Evolutionary conservation across 2,329 filamentous ascomycete genomes (phyloP).

Genomic region (Diaporthe citrichinensis): DNA sequence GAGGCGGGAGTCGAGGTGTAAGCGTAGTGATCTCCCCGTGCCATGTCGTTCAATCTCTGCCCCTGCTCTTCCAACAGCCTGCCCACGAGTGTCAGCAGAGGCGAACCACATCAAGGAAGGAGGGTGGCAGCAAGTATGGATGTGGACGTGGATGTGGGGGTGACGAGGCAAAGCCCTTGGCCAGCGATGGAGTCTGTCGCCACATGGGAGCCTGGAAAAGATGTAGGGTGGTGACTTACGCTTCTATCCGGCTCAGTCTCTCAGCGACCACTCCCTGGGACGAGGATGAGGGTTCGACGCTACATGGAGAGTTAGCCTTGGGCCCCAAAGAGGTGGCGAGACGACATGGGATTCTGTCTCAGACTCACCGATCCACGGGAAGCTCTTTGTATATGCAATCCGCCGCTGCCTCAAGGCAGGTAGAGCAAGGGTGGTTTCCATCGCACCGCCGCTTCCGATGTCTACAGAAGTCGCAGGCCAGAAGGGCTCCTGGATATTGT

Average conservation of each 20-base stretch:
- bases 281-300: constrained; percentile 50
- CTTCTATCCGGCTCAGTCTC: constrained; percentile 55
- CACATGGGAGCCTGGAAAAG: constrained; percentile 43
- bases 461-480: constrained; percentile 58
- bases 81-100: constrained; percentile 27
- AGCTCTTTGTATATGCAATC: constrained; percentile 58
- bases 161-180: background rate
- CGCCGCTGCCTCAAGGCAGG: constrained; percentile 55
- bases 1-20: constrained; percentile 28
- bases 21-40: constrained; percentile 27
- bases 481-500: constrained; percentile 49
- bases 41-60: constrained; percentile 43
- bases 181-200: constrained; percentile 44
- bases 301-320: constrained; percentile 36
- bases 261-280: constrained; percentile 53
- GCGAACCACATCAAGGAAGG: constrained; percentile 44
- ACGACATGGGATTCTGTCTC: background rate
- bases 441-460: constrained; percentile 57
- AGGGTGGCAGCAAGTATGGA: constrained; percentile 44
- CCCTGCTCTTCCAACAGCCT: constrained; percentile 47
- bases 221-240: constrained; percentile 36
- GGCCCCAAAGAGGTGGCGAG: background rate
- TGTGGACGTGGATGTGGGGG: background rate
- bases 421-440: constrained; percentile 55
- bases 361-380: constrained; percentile 47